Evolutionary conservation across 2,329 filamentous ascomycete genomes (phyloP), one percentile per base, ranked within the genome.

Genomic region (Scytalidium lignicola): DNA sequence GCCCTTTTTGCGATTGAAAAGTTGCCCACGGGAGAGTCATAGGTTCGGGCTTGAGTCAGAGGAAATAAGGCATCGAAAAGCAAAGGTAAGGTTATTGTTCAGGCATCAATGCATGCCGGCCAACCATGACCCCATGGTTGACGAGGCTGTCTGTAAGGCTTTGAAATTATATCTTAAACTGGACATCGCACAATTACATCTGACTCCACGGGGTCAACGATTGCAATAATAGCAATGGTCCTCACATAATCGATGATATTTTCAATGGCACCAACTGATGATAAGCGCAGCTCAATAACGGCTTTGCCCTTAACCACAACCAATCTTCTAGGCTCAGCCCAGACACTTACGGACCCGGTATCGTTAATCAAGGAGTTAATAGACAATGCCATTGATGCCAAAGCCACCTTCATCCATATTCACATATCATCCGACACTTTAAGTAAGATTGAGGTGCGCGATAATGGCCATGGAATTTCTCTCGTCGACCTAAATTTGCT

Each of bases 371-470:
- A 91, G 62, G 88, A 91, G 65, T 79, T 91, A 3, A 66, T 91
- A 26, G 88, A 91, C 58, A 91, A 92, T 64, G 76, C 86, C 41
- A 75, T 91, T 18, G 87, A 92, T 65, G 85, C 86, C 7, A 72
- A 75, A 46, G 85, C 87, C 12, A 85, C 78, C 2, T 76, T 75
- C 2, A 71, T 92, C 50, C 79, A 86, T 46, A 69, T 91, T 20
- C 68, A 79, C 22, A 71, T 90, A 13, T 78, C 84, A 3, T 58
- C 74, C 40, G 83, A 90, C 60, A 84, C 83, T 0, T 64, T 90
- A 46, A 83, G 87, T 64, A 78, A 74, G 47, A 78, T 92, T 32
- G 79, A 86, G 58, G 80, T 90, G 44, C 76, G 79, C 41, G 85
- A 89, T 63, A 88, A 90, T 66, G 87, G 88, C n/a, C 71, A 75